These are phyloP conservation scores for Amanita polypyramis DNA, from an alignment of 768 basidiomycete genomes.

Conservation along the genomic window DNA sequence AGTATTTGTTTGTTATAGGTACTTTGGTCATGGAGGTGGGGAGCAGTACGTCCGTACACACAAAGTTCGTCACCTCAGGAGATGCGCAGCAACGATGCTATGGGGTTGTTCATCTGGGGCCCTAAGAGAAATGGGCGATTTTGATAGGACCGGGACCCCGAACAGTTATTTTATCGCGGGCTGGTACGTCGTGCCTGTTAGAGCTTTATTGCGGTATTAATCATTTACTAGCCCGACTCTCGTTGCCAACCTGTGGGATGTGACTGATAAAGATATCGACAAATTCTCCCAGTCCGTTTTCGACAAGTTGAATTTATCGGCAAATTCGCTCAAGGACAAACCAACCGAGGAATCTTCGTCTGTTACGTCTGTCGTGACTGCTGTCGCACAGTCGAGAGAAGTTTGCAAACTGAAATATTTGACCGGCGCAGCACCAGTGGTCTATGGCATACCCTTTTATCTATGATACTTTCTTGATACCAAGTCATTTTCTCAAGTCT, in stretches of 20 bases:
- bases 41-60: constrained; percentile 91
- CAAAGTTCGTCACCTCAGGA: constrained; percentile 67
- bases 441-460: constrained; percentile 94
- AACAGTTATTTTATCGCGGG: constrained; percentile 96
- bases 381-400: constrained; percentile 71
- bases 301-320: constrained; percentile 48
- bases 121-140: constrained; percentile 86
- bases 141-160: constrained; percentile 86
- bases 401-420: constrained; percentile 86
- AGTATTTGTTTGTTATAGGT: constrained; percentile 36
- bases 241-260: constrained; percentile 96
- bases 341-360: constrained; percentile 10
- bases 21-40: constrained; percentile 94
- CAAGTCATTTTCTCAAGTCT: not conserved
- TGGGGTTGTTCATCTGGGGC: constrained; percentile 98
- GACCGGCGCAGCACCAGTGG: constrained; percentile 90
- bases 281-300: constrained; percentile 82
- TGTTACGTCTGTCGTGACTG: constrained; percentile 48
- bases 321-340: constrained; percentile 16
- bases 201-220: not conserved
- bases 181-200: constrained; percentile 48
- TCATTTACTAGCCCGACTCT: constrained; percentile 62
- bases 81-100: constrained; percentile 92
- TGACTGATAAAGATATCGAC: constrained; percentile 96
- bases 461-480: constrained; percentile 25